Base-by-base conservation (phyloP, 495 filamentous ascomycete species). In the Niebla homalea region DNA sequence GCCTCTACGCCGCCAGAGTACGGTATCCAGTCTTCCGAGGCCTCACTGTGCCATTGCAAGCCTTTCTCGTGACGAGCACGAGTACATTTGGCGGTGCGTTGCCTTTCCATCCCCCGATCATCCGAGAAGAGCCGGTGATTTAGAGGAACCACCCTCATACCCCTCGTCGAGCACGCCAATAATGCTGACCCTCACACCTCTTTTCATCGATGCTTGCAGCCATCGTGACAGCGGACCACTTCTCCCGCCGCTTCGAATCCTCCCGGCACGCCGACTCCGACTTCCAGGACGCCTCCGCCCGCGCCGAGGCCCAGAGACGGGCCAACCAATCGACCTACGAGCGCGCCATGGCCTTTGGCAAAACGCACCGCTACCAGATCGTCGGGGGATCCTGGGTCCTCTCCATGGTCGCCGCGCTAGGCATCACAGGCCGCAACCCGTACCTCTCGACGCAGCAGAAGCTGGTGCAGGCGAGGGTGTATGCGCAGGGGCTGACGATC, bases 391-490 rank as follows among this genome's bases (percentile, higher is more conserved):
- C 79, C 21, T 98, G 92, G 92, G 66, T 90, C 12, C 80, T 84
- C 14, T 78, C 78, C 38, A 94, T 98, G 83, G 80, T 76, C 20
- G 63, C 83, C 25, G 79, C 86, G 0, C 73, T 95, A 23, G 82
- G 70, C 37, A 58, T 94, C 10, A 90, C 96, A 38, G 75, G 82
- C 46, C 75, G 86, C 52, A 89, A 86, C 66, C 78, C 75, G 43
- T 88, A 85, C 66, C 66, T 97, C 6, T 78, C 72, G 18, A 77
- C 75, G 1, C 64, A 72, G 56, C 92, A 98, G 77, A 98, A 98
- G 73, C 71, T 98, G 22, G 92, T 98, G 18, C 92, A 98, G 74
- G 93, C 93, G 10, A 80, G 92, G 73, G 83, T 98, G 53, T 97
- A 97, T 69, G 92, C 92, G n/a, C 92, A 98, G 70, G 89, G 88